phyloP scores from a whole-genome alignment of 441 rosid genomes.

The Breynia disticha region DNA sequence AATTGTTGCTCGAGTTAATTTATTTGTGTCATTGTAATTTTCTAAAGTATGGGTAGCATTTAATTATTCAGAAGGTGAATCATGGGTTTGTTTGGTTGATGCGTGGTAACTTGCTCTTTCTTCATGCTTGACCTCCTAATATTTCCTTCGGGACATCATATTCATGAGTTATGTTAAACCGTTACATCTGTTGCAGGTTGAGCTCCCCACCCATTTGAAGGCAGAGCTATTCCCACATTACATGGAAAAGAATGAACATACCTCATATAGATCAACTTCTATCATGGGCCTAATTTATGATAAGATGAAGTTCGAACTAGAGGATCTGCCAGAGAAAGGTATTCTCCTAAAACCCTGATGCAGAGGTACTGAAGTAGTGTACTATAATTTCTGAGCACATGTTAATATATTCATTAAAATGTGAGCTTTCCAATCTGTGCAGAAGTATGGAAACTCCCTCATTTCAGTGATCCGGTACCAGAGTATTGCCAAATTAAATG shows the following conservation, averaged over 20 bases:
- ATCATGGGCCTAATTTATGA: constrained; percentile 63
- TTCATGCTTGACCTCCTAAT: no score
- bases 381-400: neutral
- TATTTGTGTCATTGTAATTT: no score
- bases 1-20: no score
- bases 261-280: constrained; percentile 42
- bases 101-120: no score
- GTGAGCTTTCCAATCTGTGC: neutral
- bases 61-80: no score
- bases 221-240: constrained; percentile 45
- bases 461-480: constrained; percentile 27
- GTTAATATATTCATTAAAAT: neutral
- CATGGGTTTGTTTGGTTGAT: no score
- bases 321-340: constrained; percentile 26
- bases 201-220: constrained; percentile 35
- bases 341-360: neutral
- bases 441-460: constrained; percentile 48
- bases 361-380: neutral
- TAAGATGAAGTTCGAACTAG: constrained; percentile 22
- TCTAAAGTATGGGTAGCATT: no score
- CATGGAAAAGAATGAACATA: constrained; percentile 35
- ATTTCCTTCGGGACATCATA: no score
- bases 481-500: constrained; percentile 20
- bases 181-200: constrained; percentile 27
- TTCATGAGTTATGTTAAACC: no score